Evolutionary conservation across 306 rosid genomes (phyloP), one percentile per base, ranked within the genome.

Genomic region (Glycine tomentella): DNA sequence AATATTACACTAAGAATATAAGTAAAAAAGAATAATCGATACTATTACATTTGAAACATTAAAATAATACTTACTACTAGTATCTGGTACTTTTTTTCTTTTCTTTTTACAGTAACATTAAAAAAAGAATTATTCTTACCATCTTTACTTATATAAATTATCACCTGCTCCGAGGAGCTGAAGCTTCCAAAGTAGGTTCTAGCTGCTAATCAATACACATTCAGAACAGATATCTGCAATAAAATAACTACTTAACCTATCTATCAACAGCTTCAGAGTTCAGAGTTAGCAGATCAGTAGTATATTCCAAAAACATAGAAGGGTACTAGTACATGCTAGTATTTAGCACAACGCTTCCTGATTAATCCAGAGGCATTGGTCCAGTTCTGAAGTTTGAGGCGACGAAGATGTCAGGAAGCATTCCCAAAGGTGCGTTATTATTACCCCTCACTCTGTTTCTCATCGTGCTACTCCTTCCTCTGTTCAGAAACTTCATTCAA

Each of bases 401-500:
- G 8, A 42, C 7, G 3, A 25, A 53, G 82, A 64, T 59, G 61
- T 76, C 83, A 51, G 81, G 71, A 69, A 80, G 17, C 74, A 55
- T 79, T 69, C 75, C 80, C 74, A 73, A 51, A 63, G 49, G 66
- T 66, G 80, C 68, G n/a, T 81, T 74, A 34, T 51, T 74, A 8
- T 52, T 82, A 46, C 76, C 81, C 40, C 34, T 76, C 16, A 20
- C 67, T 57, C 81, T 82, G 4, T 15, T 82, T 76, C 38, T 76
- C 72, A 49, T 61, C 9, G 16, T 81, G 7, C 15, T 85, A 62
- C 87, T 82, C 79, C 75, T 88, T 51, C 87, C 84, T 45, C 51
- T 86, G 0, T 68, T 73, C 69, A 66, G 64, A 57, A 72, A 36
- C 50, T 12, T 86, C 33, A 63, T 49, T 25, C 61, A 77, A 36